Percentiles rank a stretch among this genome's conserved stretches.
These are phyloP conservation scores for Pseudozyma thailandica DNA, from an alignment of 1,284 basidiomycete genomes.

Conservation along the genomic window DNA sequence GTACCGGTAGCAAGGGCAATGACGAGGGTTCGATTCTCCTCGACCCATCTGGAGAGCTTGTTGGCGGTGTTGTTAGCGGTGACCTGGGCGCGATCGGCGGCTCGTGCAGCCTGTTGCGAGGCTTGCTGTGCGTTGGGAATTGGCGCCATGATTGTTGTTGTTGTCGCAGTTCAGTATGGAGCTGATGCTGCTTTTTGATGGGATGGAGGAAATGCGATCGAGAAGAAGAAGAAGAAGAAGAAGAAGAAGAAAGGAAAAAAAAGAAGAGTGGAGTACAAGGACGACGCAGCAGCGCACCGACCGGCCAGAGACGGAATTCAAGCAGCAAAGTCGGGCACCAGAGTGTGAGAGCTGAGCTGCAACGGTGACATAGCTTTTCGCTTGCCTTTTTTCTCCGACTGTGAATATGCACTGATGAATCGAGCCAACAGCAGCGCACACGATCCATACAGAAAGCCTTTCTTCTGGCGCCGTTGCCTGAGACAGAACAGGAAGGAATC, in stretches of 20 bases:
- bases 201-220: neutral
- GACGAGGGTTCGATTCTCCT: conserved; percentile 63
- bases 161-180: no score
- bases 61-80: conserved; percentile 55
- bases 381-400: no score
- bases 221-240: conserved; percentile 8
- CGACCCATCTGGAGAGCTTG: conserved; percentile 59
- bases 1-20: conserved; percentile 59
- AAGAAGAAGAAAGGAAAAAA: conserved; percentile 1
- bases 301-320: conserved; percentile 14
- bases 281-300: neutral
- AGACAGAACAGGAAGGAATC: no score
- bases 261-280: neutral
- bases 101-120: conserved; percentile 48
- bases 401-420: conserved; percentile 31
- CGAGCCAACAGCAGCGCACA: conserved; percentile 2
- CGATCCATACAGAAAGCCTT: conserved; percentile 3
- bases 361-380: conserved; percentile 10
- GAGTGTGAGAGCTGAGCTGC: conserved; percentile 10
- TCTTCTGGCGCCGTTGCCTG: no score
- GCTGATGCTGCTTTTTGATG: no score
- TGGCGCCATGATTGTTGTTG: conserved; percentile 47
- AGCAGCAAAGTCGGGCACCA: no score
- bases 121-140: conserved; percentile 48
- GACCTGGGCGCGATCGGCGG: conserved; percentile 45